These are phyloP conservation scores for Puya raimondii DNA, from an alignment of 176 grass and related monocot genomes.

Conservation along the genomic window DNA sequence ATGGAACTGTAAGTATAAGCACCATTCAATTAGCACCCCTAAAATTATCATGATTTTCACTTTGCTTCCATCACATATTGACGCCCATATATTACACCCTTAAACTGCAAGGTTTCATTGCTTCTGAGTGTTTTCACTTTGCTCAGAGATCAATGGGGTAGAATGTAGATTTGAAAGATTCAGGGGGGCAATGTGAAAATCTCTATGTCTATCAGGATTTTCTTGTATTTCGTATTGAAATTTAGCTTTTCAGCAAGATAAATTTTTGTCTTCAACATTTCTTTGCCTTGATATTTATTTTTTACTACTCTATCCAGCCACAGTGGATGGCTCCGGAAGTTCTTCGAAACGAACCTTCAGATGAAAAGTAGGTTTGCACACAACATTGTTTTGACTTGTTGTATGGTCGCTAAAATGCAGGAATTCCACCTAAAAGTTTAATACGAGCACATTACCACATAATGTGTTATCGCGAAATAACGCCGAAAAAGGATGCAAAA, in stretches of 20 bases:
- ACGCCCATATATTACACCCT: too few species aligned
- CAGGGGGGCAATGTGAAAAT: too few species aligned
- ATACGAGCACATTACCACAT: too few species aligned
- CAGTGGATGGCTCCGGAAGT: conserved; percentile 99
- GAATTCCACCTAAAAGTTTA: background rate
- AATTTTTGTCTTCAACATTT: background rate
- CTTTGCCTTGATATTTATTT: background rate
- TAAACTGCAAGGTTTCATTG: background rate
- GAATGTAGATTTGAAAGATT: too few species aligned
- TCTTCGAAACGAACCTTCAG: conserved; percentile 89
- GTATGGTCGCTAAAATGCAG: background rate
- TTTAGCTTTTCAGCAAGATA: conserved; percentile 7
- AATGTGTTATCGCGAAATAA: too few species aligned
- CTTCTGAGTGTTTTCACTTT: background rate
- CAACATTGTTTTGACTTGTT: background rate
- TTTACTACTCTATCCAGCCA: conserved; percentile 33
- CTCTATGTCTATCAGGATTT: too few species aligned
- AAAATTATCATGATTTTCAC: background rate
- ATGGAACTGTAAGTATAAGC: conserved; percentile 74
- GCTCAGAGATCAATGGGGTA: background rate
- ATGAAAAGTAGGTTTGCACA: conserved; percentile 59
- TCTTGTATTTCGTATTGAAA: background rate
- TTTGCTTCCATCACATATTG: too few species aligned
- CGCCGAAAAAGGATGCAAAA: too few species aligned
- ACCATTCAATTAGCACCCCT: conserved; percentile 10